A percentile compares a stretch with the other conserved stretches of the same genome.
Conservation (phyloP, 2,329 filamentous ascomycete genomes). For the Colletotrichum chlorophyti region DNA sequence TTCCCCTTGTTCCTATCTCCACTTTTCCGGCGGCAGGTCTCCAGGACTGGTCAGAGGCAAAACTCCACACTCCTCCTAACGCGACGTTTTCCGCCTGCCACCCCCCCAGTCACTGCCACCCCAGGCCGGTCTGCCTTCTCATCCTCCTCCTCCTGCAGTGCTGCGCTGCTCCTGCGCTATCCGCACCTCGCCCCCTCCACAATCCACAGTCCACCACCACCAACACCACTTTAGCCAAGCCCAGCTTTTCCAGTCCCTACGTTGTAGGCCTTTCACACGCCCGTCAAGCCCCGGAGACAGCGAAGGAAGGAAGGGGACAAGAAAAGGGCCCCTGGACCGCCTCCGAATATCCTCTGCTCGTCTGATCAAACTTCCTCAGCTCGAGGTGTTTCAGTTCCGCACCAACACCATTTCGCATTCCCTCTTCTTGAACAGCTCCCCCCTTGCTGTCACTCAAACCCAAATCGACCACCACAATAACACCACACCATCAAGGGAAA, state of each 20-base stretch:
- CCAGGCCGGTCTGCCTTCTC: not conserved
- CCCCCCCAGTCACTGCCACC: constrained; percentile 14
- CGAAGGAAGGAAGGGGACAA: constrained; percentile 14
- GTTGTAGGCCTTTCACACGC: constrained; percentile 13
- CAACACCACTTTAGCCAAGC: not conserved
- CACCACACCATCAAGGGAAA: constrained; percentile 6
- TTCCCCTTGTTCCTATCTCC: no score
- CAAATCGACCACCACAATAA: constrained; percentile 2
- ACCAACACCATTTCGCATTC: constrained; percentile 33
- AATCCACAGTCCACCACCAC: constrained; percentile 2
- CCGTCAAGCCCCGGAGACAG: constrained; percentile 27
- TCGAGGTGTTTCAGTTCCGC: constrained; percentile 44
- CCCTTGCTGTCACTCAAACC: constrained; percentile 19
- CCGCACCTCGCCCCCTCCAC: not conserved
- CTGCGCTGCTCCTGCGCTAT: constrained; percentile 7
- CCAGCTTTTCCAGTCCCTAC: not conserved
- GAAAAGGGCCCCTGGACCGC: constrained; percentile 35
- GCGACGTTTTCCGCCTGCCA: constrained; percentile 13
- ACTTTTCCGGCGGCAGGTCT: no score
- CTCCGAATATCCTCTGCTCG: no score
- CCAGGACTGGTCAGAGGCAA: no score
- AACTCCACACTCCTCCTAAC: no score
- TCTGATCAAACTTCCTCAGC: constrained; percentile 43
- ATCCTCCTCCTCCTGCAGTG: not conserved
- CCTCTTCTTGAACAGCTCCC: constrained; percentile 29